A percentile compares a stretch with the other conserved stretches of the same genome.
Evolutionary conservation across 176 grass and related monocot genomes (phyloP).

Genomic region (Coix lacrymajobi): DNA sequence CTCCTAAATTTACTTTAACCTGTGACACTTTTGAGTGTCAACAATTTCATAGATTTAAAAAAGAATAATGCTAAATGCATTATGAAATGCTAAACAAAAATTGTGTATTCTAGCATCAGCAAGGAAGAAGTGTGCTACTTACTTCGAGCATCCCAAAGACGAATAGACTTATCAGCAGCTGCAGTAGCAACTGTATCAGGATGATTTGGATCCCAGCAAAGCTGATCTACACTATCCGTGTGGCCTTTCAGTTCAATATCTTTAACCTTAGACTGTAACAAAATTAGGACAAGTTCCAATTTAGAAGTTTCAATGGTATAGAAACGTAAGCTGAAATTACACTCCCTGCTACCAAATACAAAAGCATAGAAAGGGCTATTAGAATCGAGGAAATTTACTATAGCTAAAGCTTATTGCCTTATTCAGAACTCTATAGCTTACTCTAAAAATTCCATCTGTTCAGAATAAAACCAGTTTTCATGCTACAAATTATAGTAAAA

Average conservation of each 20-base stretch:
- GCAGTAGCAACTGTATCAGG: slow-evolving; percentile 94
- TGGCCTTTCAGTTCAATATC: slow-evolving; percentile 98
- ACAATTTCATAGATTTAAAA: not conserved
- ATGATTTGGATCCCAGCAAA: slow-evolving; percentile 99
- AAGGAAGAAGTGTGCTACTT: slow-evolving; percentile 38
- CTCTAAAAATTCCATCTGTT: not conserved
- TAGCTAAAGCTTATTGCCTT: slow-evolving; percentile 15
- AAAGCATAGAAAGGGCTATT: not conserved
- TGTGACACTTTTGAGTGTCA: too few relatives aligned
- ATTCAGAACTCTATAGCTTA: slow-evolving; percentile 7
- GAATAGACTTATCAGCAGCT: slow-evolving; percentile 94
- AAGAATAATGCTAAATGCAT: slow-evolving; percentile 10
- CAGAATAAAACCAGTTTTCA: not conserved
- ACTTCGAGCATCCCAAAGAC: slow-evolving; percentile 97
- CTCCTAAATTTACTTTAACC: too few relatives aligned
- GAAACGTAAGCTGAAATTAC: not conserved
- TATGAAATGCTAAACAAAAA: slow-evolving; percentile 19
- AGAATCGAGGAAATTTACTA: not conserved
- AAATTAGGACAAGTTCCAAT: slow-evolving; percentile 21
- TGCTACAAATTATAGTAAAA: not conserved
- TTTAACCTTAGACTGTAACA: slow-evolving; percentile 86
- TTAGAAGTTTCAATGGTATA: not conserved
- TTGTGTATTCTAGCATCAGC: not conserved
- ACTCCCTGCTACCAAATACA: not conserved
- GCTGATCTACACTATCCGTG: slow-evolving; percentile 94